These are phyloP conservation scores for bread wheat (Triticum aestivum) DNA, from an alignment of 176 grass and related monocot genomes.

Conservation along the genomic window IWGSC_CS_RefSeq_v2.1 NC_057807.1:499262432-499262931, in stretches of 20 bases:
- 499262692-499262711: constrained; percentile 60
- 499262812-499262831: neutral
- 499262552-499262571: constrained; percentile 40
- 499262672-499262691: constrained; percentile 69
- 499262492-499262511: constrained; percentile 7
- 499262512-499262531: neutral
- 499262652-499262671: constrained; percentile 70
- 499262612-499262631: constrained; percentile 57
- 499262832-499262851: neutral
- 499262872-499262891: neutral
- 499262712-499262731: neutral
- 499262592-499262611: constrained; percentile 57
- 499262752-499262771: neutral
- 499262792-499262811: neutral
- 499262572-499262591: constrained; percentile 53
- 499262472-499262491: constrained; percentile 77
- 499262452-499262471: constrained; percentile 52
- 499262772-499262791: neutral
- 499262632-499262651: constrained; percentile 79
- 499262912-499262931: neutral
- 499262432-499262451: constrained; percentile 68
- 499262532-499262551: neutral
- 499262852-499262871: neutral
- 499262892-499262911: neutral
- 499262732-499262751: neutral